A percentile compares a stretch with the other conserved stretches of the same genome.
Conservation (phyloP, 2,329 filamentous ascomycete species). For the Cladosporium sp. region DNA sequence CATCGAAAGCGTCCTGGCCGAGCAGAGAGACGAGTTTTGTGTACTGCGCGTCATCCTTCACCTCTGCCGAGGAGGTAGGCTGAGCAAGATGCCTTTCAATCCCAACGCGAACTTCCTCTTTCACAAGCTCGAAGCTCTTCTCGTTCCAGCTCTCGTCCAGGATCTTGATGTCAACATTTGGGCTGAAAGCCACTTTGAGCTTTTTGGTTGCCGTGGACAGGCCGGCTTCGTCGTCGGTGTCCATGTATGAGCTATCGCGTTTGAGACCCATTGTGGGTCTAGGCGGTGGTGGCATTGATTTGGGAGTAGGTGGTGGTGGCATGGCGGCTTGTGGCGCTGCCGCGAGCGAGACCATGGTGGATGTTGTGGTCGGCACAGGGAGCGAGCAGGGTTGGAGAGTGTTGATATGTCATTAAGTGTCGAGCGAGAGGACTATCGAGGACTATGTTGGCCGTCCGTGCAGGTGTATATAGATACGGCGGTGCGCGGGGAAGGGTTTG, state of each 20-base stretch:
- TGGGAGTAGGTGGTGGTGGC: constrained; percentile 29
- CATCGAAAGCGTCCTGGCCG: constrained; percentile 23
- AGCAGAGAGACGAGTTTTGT: constrained; percentile 42
- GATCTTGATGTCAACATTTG: constrained; percentile 43
- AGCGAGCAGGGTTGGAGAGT: background rate
- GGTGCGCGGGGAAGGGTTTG: constrained; percentile 1
- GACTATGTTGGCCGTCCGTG: background rate
- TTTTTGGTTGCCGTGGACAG: constrained; percentile 38
- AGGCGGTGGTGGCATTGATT: constrained; percentile 17
- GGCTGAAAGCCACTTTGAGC: constrained; percentile 45
- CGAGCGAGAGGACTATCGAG: constrained; percentile 1
- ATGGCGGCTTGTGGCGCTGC: constrained; percentile 23
- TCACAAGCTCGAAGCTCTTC: constrained; percentile 54
- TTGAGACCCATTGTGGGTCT: constrained; percentile 32
- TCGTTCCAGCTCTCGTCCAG: constrained; percentile 41
- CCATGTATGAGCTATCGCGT: constrained; percentile 33
- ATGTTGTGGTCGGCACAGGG: constrained; percentile 1
- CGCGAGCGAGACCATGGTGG: constrained; percentile 31
- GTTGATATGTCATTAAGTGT: constrained; percentile 7
- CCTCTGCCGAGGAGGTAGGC: constrained; percentile 28
- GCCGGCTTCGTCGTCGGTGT: constrained; percentile 32
- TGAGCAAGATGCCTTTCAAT: constrained; percentile 28
- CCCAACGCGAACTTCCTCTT: constrained; percentile 57
- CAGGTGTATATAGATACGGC: background rate
- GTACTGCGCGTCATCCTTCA: constrained; percentile 52